A percentile compares a stretch with the other conserved stretches of the same genome.
Evolutionary conservation across 2,329 filamentous ascomycete species (phyloP).

Genomic region (Tolypocladium ovalisporum): DNA sequence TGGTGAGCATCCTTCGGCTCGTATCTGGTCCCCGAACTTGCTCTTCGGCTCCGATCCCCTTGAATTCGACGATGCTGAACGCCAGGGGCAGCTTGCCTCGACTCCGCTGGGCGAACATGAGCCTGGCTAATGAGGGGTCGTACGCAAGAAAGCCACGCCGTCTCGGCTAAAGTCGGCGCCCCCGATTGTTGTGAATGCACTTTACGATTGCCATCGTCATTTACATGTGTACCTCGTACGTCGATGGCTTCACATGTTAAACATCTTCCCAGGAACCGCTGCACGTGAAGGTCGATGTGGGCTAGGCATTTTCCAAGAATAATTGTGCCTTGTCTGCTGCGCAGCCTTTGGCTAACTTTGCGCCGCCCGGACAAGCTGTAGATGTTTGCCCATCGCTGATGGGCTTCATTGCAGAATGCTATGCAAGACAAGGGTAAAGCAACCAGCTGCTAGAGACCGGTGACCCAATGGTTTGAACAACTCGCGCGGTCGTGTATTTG

Average conservation of each 20-base stretch:
- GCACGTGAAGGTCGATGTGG: neutral
- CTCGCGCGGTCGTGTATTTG: no score
- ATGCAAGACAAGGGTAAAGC: neutral
- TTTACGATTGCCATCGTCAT: neutral
- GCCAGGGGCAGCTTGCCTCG: neutral
- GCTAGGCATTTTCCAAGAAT: neutral
- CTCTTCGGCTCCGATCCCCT: neutral
- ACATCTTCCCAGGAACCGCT: neutral
- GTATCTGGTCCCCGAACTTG: neutral
- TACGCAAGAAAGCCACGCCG: neutral
- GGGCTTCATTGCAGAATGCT: no score
- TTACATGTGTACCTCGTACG: neutral
- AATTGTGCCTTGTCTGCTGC: neutral
- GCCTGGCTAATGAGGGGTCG: neutral
- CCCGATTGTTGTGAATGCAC: neutral
- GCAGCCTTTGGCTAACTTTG: neutral
- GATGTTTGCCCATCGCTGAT: no score
- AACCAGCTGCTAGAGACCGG: neutral
- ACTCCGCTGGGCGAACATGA: neutral
- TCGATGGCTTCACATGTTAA: neutral
- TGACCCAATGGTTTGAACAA: neutral
- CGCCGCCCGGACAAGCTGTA: no score
- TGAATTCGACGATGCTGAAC: neutral
- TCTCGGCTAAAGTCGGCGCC: neutral
- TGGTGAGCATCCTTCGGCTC: neutral